Evolutionary conservation across 306 rosid species (phyloP).

Genomic region (Trifolium subterraneum): DNA sequence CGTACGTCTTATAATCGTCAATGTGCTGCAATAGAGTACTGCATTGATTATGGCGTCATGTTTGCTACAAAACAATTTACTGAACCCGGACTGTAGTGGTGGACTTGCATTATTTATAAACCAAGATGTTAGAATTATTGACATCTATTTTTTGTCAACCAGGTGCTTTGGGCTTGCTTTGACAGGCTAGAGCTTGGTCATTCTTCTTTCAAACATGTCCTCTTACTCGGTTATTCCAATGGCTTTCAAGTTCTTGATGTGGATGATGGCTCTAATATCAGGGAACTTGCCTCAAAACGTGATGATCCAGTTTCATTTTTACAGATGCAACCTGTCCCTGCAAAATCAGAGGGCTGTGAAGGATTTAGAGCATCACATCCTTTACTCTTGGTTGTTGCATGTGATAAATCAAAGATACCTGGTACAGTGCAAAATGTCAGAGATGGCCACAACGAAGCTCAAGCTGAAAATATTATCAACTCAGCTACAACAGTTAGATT

Average conservation of each 20-base stretch:
- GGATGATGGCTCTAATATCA: constrained; percentile 78
- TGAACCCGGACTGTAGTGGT: constrained; percentile 20
- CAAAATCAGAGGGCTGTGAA: constrained; percentile 57
- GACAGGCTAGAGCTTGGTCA: constrained; percentile 75
- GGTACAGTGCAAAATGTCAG: constrained; percentile 73
- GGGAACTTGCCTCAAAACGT: constrained; percentile 81
- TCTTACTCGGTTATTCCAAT: constrained; percentile 86
- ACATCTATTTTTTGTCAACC: constrained; percentile 35
- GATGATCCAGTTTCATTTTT: constrained; percentile 96
- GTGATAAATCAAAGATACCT: constrained; percentile 78
- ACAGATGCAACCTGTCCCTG: constrained; percentile 89
- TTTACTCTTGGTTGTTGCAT: constrained; percentile 89
- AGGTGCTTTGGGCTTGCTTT: constrained; percentile 94
- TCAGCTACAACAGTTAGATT: constrained; percentile 90
- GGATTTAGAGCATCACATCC: constrained; percentile 91
- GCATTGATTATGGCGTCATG: not conserved
- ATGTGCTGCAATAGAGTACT: constrained; percentile 21
- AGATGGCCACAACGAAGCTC: constrained; percentile 68
- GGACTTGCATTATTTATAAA: constrained; percentile 29
- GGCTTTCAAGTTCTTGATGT: constrained; percentile 96
- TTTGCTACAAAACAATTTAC: not conserved
- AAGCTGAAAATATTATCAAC: constrained; percentile 58
- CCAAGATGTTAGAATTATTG: constrained; percentile 1
- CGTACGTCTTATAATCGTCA: not conserved
- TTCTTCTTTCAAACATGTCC: constrained; percentile 67